These are phyloP conservation scores for Ascochyta pisi DNA, from an alignment of 2,329 filamentous ascomycete genomes.

Conservation along the genomic window DNA sequence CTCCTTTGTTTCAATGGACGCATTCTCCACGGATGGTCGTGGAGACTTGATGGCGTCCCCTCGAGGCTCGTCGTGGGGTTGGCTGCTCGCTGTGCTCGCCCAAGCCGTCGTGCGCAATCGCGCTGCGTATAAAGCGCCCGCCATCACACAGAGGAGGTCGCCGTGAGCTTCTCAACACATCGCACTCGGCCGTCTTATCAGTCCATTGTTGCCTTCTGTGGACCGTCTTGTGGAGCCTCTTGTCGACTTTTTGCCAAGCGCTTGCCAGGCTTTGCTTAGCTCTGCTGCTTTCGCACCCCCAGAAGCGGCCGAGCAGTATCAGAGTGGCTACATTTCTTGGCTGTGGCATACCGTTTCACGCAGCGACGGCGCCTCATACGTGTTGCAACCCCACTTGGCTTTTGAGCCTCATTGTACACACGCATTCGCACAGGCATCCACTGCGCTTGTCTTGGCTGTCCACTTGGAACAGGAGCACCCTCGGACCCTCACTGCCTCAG, in stretches of 20 bases:
- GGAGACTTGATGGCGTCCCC: constrained; percentile 1
- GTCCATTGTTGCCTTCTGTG: constrained; percentile 7
- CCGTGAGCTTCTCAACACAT: constrained; percentile 15
- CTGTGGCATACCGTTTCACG: constrained; percentile 30
- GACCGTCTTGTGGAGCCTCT: constrained; percentile 12
- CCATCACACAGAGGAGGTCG: constrained; percentile 10
- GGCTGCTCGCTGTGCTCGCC: constrained; percentile 13
- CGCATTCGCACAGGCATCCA: constrained; percentile 15
- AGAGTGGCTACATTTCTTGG: constrained; percentile 23
- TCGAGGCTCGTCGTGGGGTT: constrained; percentile 7
- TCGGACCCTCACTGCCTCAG: constrained; percentile 9
- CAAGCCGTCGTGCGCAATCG: constrained; percentile 5
- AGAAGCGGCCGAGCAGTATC: constrained; percentile 17
- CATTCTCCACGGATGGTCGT: constrained; percentile 11
- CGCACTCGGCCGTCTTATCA: constrained; percentile 14
- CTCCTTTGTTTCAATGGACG: constrained; percentile 3
- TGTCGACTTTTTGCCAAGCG: constrained; percentile 12
- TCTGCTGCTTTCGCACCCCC: constrained; percentile 14
- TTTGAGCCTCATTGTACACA: constrained; percentile 19
- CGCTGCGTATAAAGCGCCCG: constrained; percentile 12
- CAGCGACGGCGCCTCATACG: constrained; percentile 30
- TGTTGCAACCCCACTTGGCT: constrained; percentile 24
- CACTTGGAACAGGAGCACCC: constrained; percentile 21
- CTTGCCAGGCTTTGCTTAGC: constrained; percentile 19
- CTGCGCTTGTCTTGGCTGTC: constrained; percentile 19